Evolutionary conservation across 352 stramenopile species (phyloP), one percentile per base, ranked within the genome.

Genomic region (Saprolegnia diclina): DNA sequence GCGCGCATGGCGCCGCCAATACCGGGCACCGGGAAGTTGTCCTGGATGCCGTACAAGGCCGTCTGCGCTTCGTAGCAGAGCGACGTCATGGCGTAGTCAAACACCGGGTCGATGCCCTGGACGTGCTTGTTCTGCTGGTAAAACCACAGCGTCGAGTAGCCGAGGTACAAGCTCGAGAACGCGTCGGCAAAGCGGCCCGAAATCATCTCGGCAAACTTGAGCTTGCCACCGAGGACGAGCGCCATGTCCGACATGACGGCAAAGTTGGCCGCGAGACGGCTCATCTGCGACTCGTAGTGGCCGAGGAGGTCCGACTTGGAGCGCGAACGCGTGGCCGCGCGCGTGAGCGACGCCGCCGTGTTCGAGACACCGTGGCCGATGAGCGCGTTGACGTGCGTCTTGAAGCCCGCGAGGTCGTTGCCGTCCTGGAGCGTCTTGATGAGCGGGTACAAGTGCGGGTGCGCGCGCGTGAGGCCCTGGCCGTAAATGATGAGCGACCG

Each of bases 161-260:
- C 96, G 38, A 99, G 75, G 78, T 98, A 99, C 59, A 99, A 89
- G 72, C 90, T 97, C 44, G 93, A 97, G 71, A 99, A 92, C 14
- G 97, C 94, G 81, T 99, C 97, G 0, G 96, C 89, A 71, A 99
- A 97, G 44, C 97, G 85, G 26, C 97, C 97, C 74, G 96, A 98
- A 37, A 99, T 84, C 80, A 99, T 97, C 77, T 99, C 97, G 56
- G 97, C 95, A 76, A 99, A 99, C 81, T 99, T 99, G 35, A 99
- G 84, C 72, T 97, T 96, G 54, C 97, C 97, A 46, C 97, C 97
- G 56, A 99, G 85, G 69, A 97, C 96, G 38, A 99, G 89, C 70
- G 95, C 94, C 18, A 99, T 72, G 76, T 99, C 96, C 0, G 94
- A 85, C 45, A 87, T 97, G 71, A 98, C 80, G 21, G 97, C 97